Base-by-base conservation (phyloP, 768 basidiomycete species). In the Asterophora lycoperdoides region DNA sequence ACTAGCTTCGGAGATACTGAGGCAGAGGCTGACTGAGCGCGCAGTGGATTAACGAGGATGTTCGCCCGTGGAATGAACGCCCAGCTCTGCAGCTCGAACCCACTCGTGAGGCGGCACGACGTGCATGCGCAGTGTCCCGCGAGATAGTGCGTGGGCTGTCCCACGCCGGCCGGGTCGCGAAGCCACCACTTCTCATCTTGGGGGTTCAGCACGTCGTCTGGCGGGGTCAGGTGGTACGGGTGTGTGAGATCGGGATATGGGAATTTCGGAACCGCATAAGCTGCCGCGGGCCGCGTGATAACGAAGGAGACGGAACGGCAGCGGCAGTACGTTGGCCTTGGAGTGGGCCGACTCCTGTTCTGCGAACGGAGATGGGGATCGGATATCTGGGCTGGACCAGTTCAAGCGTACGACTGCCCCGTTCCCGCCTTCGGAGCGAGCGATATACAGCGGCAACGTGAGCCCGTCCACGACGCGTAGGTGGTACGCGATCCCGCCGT, bases 131-230 rank as follows among this genome's bases (percentile, higher is more conserved):
- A 63, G 46, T 60, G 55, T 5, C 52, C 57, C 7, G 54, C 55
- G 3, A 56, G 52, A 41, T 60, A 63, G 9, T 45, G 51, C 35
- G 58, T 52, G 9, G 48, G 60, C 3, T 56, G 55, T 5, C 49
- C 41, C 11, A 37, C 44, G 15, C 42, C 48, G 9, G 48, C 35
- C 9, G 59, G 55, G 23, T 23, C 23, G 9, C 58, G 41, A 15
- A 57, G 48, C 62, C 62, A 64, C 51, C 58, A 63, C 17, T 63
- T 59, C 38, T 63, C 49, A 17, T 50, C 47, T 10, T 53, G 46
- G 11, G 50, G 18, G 7, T 59, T 52, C 2, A 32, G 17, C 13
- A 60, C 23, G 10, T 47, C 33, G 11, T 48, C 36, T 18, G 18
- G 17, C 14, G 49, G 41, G 9, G 52, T 49, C 17, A 44, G 18